These are phyloP conservation scores for Chamaenerion angustifolium DNA, from an alignment of 345 rosid species.

Conservation along the genomic window DNA sequence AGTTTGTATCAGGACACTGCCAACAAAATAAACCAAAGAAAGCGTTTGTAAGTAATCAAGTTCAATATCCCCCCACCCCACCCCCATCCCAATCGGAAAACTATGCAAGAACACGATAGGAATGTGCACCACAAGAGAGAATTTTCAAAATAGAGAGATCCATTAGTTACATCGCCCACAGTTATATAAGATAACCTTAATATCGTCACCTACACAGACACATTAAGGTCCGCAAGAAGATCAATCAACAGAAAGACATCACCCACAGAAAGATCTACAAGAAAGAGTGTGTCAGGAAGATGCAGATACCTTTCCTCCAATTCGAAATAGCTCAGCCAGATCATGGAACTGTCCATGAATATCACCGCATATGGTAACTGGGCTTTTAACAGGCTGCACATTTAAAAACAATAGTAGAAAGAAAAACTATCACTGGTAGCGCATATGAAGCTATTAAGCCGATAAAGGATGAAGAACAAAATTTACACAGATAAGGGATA, in stretches of 20 bases:
- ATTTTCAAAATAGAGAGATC: too few species aligned
- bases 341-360: constrained; percentile 97
- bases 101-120: too few species aligned
- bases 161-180: too few species aligned
- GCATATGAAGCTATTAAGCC: too few species aligned
- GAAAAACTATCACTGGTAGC: background rate
- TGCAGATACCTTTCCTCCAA: constrained; percentile 69
- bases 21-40: background rate
- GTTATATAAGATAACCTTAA: too few species aligned
- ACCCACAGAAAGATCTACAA: background rate
- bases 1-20: constrained; percentile 95
- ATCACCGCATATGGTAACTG: constrained; percentile 94
- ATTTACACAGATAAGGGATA: background rate
- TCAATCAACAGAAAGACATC: too few species aligned
- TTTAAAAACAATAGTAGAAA: background rate
- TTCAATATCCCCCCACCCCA: background rate
- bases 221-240: too few species aligned
- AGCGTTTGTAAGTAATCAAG: background rate
- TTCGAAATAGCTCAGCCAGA: constrained; percentile 95
- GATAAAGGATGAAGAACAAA: too few species aligned
- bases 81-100: too few species aligned
- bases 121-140: too few species aligned
- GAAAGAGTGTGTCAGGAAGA: background rate
- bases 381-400: constrained; percentile 80
- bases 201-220: too few species aligned